A percentile compares a stretch with the other conserved stretches of the same genome.
Conservation (phyloP, 345 rosid genomes). For the Cardiospermum halicacabum region DNA sequence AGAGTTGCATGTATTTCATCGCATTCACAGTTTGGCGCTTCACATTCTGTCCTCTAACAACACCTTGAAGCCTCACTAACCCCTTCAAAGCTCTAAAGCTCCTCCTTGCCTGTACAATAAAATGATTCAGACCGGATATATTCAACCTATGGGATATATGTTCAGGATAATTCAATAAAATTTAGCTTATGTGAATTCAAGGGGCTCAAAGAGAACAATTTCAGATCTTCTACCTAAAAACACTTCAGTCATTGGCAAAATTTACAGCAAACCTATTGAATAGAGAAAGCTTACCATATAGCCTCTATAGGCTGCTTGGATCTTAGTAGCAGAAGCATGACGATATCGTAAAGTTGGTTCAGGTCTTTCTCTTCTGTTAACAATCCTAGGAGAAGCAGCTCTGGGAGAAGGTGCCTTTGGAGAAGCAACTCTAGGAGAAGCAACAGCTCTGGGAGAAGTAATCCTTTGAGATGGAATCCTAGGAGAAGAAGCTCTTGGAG, state of each 20-base stretch:
- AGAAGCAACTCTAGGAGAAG: constrained; percentile 54
- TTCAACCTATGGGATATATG: not conserved
- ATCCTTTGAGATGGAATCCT: constrained; percentile 43
- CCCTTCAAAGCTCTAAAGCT: constrained; percentile 92
- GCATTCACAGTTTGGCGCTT: constrained; percentile 87
- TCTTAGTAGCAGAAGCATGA: constrained; percentile 66
- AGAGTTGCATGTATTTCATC: constrained; percentile 87
- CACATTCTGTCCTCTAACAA: constrained; percentile 80
- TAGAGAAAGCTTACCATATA: constrained; percentile 56
- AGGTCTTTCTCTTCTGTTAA: constrained; percentile 52
- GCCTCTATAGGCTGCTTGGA: constrained; percentile 89
- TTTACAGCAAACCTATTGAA: not conserved
- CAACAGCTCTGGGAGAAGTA: constrained; percentile 36
- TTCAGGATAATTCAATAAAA: not conserved
- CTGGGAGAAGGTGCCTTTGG: constrained; percentile 46
- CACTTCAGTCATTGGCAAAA: not conserved
- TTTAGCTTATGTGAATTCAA: not conserved
- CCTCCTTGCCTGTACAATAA: constrained; percentile 68
- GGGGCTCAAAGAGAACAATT: not conserved
- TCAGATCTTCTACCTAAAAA: not conserved
- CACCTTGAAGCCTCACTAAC: constrained; percentile 96
- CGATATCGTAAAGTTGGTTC: constrained; percentile 60
- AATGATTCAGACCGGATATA: too few species aligned
- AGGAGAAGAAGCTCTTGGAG: constrained; percentile 52
- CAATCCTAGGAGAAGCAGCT: constrained; percentile 35